phyloP scores from a whole-genome alignment of 768 basidiomycete species.

The Lepiota subincarnata region DNA sequence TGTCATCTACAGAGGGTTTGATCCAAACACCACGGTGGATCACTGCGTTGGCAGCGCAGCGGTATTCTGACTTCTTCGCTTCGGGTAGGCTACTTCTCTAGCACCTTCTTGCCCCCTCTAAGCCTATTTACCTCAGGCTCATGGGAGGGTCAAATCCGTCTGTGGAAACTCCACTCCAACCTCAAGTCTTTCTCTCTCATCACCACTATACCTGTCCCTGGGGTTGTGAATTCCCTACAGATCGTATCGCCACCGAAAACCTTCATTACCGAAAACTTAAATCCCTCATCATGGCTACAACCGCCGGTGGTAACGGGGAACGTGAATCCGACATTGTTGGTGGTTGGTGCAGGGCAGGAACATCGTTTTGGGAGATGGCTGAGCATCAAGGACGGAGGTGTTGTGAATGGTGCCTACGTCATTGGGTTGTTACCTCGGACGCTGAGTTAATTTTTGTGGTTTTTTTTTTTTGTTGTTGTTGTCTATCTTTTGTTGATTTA shows the following conservation, averaged over 20 bases:
- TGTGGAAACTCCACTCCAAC: conserved; percentile 87
- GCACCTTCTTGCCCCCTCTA: background rate
- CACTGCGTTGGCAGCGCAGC: conserved; percentile 74
- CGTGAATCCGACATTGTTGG: conserved; percentile 45
- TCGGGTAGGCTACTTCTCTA: conserved; percentile 56
- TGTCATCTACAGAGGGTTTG: conserved; percentile 69
- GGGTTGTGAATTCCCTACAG: conserved; percentile 90
- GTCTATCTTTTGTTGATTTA: background rate
- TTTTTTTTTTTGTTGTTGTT: no score
- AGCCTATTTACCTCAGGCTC: conserved; percentile 58
- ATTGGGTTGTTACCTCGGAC: conserved; percentile 49
- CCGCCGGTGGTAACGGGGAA: conserved; percentile 18
- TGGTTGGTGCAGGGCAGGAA: conserved; percentile 85
- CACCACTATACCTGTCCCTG: conserved; percentile 61
- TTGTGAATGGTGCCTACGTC: conserved; percentile 69
- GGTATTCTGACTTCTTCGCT: conserved; percentile 87
- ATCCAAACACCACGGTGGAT: conserved; percentile 88
- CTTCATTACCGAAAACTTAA: conserved; percentile 38
- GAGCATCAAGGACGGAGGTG: conserved; percentile 61
- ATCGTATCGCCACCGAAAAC: conserved; percentile 54
- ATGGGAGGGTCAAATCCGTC: conserved; percentile 84
- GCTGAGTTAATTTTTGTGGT: background rate
- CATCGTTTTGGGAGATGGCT: conserved; percentile 90
- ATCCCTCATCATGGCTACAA: conserved; percentile 14
- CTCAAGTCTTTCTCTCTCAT: conserved; percentile 71